Percentiles rank a stretch among this genome's conserved stretches.
Evolutionary conservation across 1,284 basidiomycete species (phyloP).

Genomic region (Boletus semigastroideus): DNA sequence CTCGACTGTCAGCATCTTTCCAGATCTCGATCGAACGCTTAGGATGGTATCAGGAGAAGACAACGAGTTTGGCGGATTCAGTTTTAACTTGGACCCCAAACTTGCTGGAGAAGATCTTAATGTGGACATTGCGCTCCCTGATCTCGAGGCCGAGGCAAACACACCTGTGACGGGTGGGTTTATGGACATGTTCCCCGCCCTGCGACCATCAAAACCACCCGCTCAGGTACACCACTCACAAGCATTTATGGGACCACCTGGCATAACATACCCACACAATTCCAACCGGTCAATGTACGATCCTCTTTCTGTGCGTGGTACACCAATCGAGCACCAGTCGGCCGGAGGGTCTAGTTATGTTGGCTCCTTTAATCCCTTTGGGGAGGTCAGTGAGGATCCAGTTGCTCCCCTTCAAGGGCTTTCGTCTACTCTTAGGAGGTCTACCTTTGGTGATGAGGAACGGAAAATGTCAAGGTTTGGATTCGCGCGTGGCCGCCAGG

Average conservation of each 20-base stretch:
- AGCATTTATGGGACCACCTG: constrained; percentile 50
- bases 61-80: constrained; percentile 63
- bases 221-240: constrained; percentile 32
- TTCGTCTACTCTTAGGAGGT: constrained; percentile 23
- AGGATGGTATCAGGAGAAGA: constrained; percentile 63
- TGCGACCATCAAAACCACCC: constrained; percentile 39
- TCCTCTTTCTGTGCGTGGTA: constrained; percentile 40
- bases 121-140: constrained; percentile 43
- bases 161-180: constrained; percentile 61
- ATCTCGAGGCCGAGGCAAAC: constrained; percentile 53
- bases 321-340: constrained; percentile 46
- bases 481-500: constrained; percentile 74
- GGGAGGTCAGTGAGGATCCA: constrained; percentile 51
- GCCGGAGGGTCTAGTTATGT: constrained; percentile 55
- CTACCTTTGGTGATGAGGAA: constrained; percentile 53
- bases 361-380: constrained; percentile 79
- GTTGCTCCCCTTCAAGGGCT: constrained; percentile 14
- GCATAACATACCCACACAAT: constrained; percentile 48
- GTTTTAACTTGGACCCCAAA: constrained; percentile 79
- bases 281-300: constrained; percentile 54
- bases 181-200: constrained; percentile 63
- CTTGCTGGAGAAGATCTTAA: constrained; percentile 54
- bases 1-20: constrained; percentile 72
- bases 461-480: constrained; percentile 80
- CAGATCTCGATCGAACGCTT: constrained; percentile 83